Percentiles rank a stretch among this genome's conserved stretches.
phyloP scores from a whole-genome alignment of 352 stramenopile genomes.

The Phytophthora idaei region DNA sequence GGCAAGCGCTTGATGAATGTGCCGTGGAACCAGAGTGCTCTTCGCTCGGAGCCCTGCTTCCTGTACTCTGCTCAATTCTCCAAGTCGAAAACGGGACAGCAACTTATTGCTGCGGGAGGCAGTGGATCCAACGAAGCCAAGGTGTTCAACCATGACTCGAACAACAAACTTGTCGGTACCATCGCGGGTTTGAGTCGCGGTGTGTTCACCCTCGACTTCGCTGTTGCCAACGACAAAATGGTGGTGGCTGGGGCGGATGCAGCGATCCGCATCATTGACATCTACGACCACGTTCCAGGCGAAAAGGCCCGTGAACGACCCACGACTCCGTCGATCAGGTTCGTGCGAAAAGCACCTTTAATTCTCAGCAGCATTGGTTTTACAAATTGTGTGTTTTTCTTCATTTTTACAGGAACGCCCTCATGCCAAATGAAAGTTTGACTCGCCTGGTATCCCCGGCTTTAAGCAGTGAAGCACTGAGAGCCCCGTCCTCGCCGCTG shows the following conservation, averaged over 20 bases:
- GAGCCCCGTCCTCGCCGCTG: constrained; percentile 57
- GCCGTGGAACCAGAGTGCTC: constrained; percentile 86
- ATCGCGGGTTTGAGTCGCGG: constrained; percentile 81
- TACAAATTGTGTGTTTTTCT: not conserved
- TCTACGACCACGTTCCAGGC: constrained; percentile 77
- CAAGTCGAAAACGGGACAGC: constrained; percentile 56
- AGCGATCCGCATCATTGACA: constrained; percentile 90
- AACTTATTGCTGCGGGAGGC: constrained; percentile 86
- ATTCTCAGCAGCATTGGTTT: not conserved
- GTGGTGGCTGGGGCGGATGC: constrained; percentile 85
- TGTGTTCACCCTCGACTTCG: constrained; percentile 89
- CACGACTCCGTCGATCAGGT: constrained; percentile 76
- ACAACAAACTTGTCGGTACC: constrained; percentile 84
- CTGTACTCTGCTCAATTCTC: constrained; percentile 91
- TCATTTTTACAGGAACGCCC: constrained; percentile 43
- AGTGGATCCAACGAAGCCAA: constrained; percentile 92
- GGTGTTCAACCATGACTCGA: constrained; percentile 83
- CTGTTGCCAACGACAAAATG: constrained; percentile 75
- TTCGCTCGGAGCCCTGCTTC: constrained; percentile 82
- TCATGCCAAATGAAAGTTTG: constrained; percentile 51
- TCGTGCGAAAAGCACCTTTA: constrained; percentile 5
- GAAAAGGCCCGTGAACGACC: constrained; percentile 75
- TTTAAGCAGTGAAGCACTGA: constrained; percentile 23
- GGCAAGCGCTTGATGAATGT: constrained; percentile 79
- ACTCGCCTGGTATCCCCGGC: constrained; percentile 41